Evolutionary conservation across 1,284 basidiomycete species (phyloP), one percentile per base, ranked within the genome.

Genomic region (Heterobasidion occidentale): DNA sequence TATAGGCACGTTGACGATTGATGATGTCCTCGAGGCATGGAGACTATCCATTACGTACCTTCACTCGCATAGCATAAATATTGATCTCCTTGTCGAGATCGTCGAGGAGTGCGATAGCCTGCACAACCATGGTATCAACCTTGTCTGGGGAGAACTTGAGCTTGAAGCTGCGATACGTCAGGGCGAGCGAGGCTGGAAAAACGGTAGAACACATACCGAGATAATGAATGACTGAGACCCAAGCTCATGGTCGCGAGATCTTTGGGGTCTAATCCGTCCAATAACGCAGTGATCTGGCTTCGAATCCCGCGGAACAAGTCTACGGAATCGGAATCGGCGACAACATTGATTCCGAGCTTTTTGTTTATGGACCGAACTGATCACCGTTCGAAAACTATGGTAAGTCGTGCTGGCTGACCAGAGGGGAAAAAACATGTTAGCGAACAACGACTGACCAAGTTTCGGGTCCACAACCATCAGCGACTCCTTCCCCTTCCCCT

Each of bases 51-150:
- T 5, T 27, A 44, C 78, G 20, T 60, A 92, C 92, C 83, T 98
- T 98, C 56, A 97, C 93, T 68, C 96, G 85, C 96, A 99, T 99
- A 19, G 94, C 86, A 70, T 98, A 99, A 59, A 98, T 98, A 77
- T 99, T 99, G 72, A 98, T 93, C 76, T 99, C 96, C 77, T 99
- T 99, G 86, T 99, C 96, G 44, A 99, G 79, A 70, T 99, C 96
- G 68, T 99, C 96, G 57, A 99, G 82, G 27, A 99, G 78, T n/a
- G 94, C 96, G 68, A 99, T 98, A 14, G 96, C 96, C 74, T 99
- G 97, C 36, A 99, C 91, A 59, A 99, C 90, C 97, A 99, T 99
- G 20, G 94, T 98, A 71, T 99, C 96, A 52, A 99, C 95, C 75
- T 98, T 98, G 78, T 99, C 96, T 6, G 96, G 95, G 17, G 94